Percentiles rank a stretch among this genome's conserved stretches.
phyloP scores from a whole-genome alignment of 176 grass and related monocot species.

The Cenchrus americanus region DNA sequence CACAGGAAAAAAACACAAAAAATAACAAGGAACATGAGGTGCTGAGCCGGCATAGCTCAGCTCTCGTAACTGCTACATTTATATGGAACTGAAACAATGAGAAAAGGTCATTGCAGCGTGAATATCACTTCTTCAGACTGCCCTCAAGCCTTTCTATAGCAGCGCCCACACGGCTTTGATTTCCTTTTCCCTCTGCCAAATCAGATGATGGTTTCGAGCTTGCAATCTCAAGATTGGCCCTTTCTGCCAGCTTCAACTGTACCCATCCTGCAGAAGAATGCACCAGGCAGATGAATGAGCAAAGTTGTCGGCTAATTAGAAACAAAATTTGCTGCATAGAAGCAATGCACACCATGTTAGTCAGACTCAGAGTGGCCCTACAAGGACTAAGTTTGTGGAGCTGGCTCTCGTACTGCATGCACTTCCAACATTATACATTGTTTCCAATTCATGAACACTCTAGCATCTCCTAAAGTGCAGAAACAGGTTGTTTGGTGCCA shows the following conservation, averaged over 20 bases:
- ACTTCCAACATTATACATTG: constrained; percentile 15
- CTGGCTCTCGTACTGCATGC: background rate
- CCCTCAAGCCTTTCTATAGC: constrained; percentile 82
- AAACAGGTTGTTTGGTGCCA: background rate
- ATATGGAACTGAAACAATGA: background rate
- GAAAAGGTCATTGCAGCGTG: background rate
- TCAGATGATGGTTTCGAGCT: constrained; percentile 49
- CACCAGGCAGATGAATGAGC: background rate
- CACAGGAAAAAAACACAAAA: too few relatives aligned
- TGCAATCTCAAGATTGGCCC: constrained; percentile 63
- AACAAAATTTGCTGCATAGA: background rate
- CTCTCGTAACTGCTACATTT: background rate
- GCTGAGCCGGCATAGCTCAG: background rate
- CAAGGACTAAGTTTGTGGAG: background rate
- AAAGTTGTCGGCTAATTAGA: background rate
- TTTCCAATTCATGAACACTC: background rate
- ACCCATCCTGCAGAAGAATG: constrained; percentile 67
- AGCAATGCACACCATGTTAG: background rate
- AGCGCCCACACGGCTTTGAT: constrained; percentile 70
- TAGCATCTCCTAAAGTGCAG: background rate
- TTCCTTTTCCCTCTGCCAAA: constrained; percentile 46
- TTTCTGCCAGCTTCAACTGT: constrained; percentile 94
- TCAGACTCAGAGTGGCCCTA: background rate
- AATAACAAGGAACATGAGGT: too few relatives aligned
- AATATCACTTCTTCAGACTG: constrained; percentile 69